Conservation (phyloP, 192 early-diverging fungal species). For the Backusella westeae region DNA sequence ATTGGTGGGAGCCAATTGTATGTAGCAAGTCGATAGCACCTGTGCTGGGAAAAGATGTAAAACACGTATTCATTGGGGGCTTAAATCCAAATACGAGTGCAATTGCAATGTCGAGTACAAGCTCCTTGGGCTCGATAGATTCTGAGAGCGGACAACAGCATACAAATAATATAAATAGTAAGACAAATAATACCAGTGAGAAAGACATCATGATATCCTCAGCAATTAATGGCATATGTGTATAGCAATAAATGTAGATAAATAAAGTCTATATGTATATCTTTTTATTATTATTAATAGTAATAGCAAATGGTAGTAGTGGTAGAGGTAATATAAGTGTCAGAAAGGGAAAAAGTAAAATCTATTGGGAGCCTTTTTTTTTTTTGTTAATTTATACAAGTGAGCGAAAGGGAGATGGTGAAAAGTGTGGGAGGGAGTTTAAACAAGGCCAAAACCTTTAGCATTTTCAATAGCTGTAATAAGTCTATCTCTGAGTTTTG, state of each 20-base stretch:
- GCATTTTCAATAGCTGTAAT: slow-evolving; percentile 88
- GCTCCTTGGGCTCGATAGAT: not conserved
- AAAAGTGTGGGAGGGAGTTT: slow-evolving; percentile 6
- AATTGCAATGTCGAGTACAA: slow-evolving; percentile 1
- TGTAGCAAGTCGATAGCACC: slow-evolving; percentile 22
- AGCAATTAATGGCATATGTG: not conserved
- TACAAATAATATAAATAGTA: not conserved
- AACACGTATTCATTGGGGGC: slow-evolving; percentile 15
- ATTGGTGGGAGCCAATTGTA: slow-evolving; percentile 45
- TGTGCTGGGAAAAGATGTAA: slow-evolving; percentile 14
- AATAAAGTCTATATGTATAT: not conserved
- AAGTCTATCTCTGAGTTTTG: slow-evolving; percentile 71
- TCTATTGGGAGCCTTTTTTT: not conserved
- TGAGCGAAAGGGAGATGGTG: not conserved
- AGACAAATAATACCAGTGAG: not conserved
- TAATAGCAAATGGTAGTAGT: not conserved
- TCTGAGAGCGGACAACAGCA: not conserved
- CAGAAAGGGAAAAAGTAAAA: not conserved
- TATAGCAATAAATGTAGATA: not conserved
- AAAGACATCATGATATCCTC: not conserved
- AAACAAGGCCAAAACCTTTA: slow-evolving; percentile 91
- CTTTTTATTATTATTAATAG: not conserved
- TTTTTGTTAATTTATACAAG: not conserved
- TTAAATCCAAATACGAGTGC: not conserved
- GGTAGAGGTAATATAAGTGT: not conserved